A percentile compares a stretch with the other conserved stretches of the same genome.
These are phyloP conservation scores for Saussurea involucrata DNA, from an alignment of 129 eudicot species.

Conservation along the genomic window DNA sequence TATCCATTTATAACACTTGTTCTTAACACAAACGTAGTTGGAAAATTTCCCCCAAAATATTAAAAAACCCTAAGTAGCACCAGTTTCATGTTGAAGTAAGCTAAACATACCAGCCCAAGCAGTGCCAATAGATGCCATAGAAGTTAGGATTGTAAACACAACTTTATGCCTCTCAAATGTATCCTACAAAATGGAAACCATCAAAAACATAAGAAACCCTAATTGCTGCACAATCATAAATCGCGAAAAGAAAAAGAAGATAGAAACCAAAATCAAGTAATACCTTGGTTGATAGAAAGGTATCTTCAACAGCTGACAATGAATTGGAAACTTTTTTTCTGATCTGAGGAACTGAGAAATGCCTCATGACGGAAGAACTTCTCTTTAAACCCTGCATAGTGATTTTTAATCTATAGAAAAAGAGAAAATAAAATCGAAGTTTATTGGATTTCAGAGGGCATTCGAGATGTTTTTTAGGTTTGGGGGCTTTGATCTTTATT, in stretches of 20 bases:
- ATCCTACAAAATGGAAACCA: slow-evolving; percentile 44
- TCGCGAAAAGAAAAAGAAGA: neutral
- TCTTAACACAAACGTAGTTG: neutral
- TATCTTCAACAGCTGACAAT: slow-evolving; percentile 76
- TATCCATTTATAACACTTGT: neutral
- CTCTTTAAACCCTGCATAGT: slow-evolving; percentile 54
- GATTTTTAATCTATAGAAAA: neutral
- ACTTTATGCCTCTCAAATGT: slow-evolving; percentile 97
- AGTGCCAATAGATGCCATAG: slow-evolving; percentile 80
- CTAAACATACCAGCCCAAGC: slow-evolving; percentile 73
- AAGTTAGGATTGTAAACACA: slow-evolving; percentile 79
- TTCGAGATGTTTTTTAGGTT: neutral
- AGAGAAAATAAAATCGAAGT: neutral
- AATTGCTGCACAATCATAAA: neutral
- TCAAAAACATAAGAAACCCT: slow-evolving; percentile 9
- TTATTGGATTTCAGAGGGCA: slow-evolving; percentile 7
- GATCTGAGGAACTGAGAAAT: slow-evolving; percentile 41
- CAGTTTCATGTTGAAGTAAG: neutral
- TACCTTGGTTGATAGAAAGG: slow-evolving; percentile 78
- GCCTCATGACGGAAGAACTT: slow-evolving; percentile 37
- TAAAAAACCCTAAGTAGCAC: neutral
- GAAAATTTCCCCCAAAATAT: neutral
- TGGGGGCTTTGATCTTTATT: neutral
- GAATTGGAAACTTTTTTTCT: slow-evolving; percentile 65
- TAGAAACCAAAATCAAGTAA: neutral